Evolutionary conservation across 352 stramenopile genomes (phyloP).

Genomic region (Pythium periplocum): DNA sequence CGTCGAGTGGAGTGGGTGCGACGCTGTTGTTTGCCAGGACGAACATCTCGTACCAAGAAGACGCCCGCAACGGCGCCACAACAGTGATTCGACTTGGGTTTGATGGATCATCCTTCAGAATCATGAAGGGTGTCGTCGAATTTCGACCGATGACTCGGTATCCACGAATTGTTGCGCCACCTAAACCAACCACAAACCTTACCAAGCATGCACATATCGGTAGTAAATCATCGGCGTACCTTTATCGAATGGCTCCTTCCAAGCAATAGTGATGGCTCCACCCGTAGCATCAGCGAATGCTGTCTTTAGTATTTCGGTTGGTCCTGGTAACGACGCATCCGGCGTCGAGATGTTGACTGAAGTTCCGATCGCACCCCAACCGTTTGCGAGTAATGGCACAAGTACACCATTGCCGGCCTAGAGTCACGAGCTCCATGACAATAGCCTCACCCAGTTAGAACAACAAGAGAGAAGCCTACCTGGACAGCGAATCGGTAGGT

Average conservation of each 20-base stretch:
- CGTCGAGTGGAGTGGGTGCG: constrained; percentile 11
- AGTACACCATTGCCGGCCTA: constrained; percentile 43
- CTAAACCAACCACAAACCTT: constrained; percentile 6
- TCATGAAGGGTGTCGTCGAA: constrained; percentile 21
- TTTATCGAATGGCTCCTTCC: constrained; percentile 41
- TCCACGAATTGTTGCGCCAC: constrained; percentile 24
- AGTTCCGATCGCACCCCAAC: constrained; percentile 39
- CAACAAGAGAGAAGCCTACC: constrained; percentile 17
- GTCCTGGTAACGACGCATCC: constrained; percentile 24
- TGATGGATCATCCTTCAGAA: constrained; percentile 10
- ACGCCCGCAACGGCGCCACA: constrained; percentile 29
- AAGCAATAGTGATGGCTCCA: constrained; percentile 48
- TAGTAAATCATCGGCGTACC: constrained; percentile 15
- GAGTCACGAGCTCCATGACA: background rate
- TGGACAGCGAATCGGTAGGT: constrained; percentile 45
- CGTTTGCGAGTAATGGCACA: constrained; percentile 23
- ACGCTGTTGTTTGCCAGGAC: constrained; percentile 38
- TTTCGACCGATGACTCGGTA: constrained; percentile 37
- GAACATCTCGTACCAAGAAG: constrained; percentile 42
- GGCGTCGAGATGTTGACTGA: constrained; percentile 28
- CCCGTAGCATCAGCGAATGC: constrained; percentile 21
- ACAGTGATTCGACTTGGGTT: constrained; percentile 6
- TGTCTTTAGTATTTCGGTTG: constrained; percentile 5
- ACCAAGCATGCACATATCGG: too few relatives aligned
- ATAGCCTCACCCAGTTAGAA: background rate